Evolutionary conservation across 257 asterid genomes (phyloP), one percentile per base, ranked within the genome.

Genomic region (Oldenlandia corymbosa): DNA sequence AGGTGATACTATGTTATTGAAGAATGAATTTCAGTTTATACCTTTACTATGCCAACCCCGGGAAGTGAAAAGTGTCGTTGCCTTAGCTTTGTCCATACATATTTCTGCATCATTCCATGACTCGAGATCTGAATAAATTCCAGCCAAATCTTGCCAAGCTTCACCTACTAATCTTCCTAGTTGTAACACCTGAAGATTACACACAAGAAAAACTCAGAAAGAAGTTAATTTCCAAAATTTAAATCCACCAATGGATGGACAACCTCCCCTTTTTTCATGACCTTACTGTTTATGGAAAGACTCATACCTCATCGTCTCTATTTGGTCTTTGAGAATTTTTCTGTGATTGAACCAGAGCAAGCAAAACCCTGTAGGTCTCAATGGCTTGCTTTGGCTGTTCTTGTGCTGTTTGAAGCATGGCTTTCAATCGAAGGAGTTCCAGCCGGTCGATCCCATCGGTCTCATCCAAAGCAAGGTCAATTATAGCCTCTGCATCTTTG

Each of bases 141-240:
- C 81, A 26, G 98, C 95, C 75, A 91, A 84, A 81, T 91, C 98
- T 41, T 86, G 70, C 97, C 98, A 91, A 46, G 91, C 81, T 80
- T 88, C 95, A 28, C 69, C 61, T 68, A 83, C 94, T 73, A 90
- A 73, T 52, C 60, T 68, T 68, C 73, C 79, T 52, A 66, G 77
- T 1, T 64, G 71, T 42, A 52, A 68, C 43, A 62, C 81, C 95
- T 82, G 81, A 59, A 67, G 57, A 61, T 42, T 56, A 45, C 21
- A 61, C 56, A 64, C 36, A 64, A 28, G 12, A 58, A 18, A 32
- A 57, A 18, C 4, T 56, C 9, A 32, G 53, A 54, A n/a, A 27
- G 39, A 37, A 4, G 17, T 48, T 49, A 23, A 34, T 52, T 70
- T 34, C 55, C 52, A 20, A 13, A 56, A n/a, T n/a, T n/a, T n/a